Evolutionary conservation across 768 basidiomycete species (phyloP), one percentile per base, ranked within the genome.

Genomic region (Podaxis carcinomalis): DNA sequence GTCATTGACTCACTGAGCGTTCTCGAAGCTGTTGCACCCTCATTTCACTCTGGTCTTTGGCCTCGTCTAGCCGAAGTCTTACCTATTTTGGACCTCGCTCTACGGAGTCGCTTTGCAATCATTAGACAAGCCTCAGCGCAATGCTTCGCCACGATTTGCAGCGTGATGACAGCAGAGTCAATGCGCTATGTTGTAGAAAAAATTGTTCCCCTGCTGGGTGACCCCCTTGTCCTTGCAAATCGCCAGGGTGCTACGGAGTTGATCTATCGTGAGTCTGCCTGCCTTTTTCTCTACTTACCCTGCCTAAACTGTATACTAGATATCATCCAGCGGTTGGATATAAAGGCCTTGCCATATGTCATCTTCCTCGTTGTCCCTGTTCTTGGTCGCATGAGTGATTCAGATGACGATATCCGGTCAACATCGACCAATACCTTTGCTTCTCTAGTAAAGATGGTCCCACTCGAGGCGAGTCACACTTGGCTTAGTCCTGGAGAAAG

Each of bases 361-460:
- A 90, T 98, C 63, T 98, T 99, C 76, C 80, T 99, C 74, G 86
- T 99, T 35, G 95, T 98, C 0, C 97, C 97, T 0, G 86, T 98
- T 4, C 85, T 99, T 6, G 97, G 97, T 6, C 83, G 97, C 37
- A 99, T 98, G 97, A 98, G 94, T 67, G 97, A 99, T 72, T 70
- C 86, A 4, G 88, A 98, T 68, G 93, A 95, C 63, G 90, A 92
- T 62, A 90, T 97, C 44, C 89, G 97, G 27, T 86, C 96, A 28
- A 86, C 93, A 1, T 89, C 97, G 2, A 98, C 97, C n/a, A 95
- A 94, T 69, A 95, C 95, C 0, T 99, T 99, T 69, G 97, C 97
- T 0, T 91, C 93, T 0, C 77, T 99, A 16, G 93, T 99, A 63
- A 98, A 98, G 78, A 96, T 99, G 90, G 93, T 98, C 11, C 97